These are phyloP conservation scores for Acanthamoeba royreba DNA, from an alignment of 208 protist genomes.

Conservation along the genomic window DNA sequence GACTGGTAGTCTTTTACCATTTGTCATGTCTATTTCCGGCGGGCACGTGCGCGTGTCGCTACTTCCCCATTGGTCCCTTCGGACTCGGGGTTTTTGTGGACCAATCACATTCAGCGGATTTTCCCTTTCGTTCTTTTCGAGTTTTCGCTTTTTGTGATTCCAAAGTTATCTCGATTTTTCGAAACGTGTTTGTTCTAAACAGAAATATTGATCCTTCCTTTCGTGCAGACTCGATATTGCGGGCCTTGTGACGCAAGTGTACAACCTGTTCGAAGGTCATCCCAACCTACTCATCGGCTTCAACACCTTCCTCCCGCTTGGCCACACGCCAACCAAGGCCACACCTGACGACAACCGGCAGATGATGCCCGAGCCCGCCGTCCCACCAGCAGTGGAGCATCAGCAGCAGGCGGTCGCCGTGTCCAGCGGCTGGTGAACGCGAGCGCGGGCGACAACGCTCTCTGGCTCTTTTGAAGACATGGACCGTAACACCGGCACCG, in stretches of 20 bases:
- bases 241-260: background rate
- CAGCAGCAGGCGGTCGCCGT: background rate
- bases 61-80: too few relatives aligned
- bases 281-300: slow-evolving; percentile 22
- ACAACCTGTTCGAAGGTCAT: slow-evolving; percentile 26
- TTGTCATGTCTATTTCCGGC: too few relatives aligned
- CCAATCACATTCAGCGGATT: too few relatives aligned
- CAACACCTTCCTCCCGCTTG: slow-evolving; percentile 26
- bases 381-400: background rate
- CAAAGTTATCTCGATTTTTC: background rate
- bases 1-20: too few relatives aligned
- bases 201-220: background rate
- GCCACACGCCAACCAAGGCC: background rate
- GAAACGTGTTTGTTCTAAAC: background rate
- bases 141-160: background rate
- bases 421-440: background rate
- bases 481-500: background rate
- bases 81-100: too few relatives aligned
- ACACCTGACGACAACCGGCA: background rate
- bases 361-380: too few relatives aligned
- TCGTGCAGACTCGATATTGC: background rate
- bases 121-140: too few relatives aligned
- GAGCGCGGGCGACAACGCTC: background rate
- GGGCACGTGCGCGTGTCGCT: too few relatives aligned
- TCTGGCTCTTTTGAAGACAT: background rate